Evolutionary conservation across 2,329 filamentous ascomycete species (phyloP), one percentile per base, ranked within the genome.

Genomic region (Colletotrichum sp.): DNA sequence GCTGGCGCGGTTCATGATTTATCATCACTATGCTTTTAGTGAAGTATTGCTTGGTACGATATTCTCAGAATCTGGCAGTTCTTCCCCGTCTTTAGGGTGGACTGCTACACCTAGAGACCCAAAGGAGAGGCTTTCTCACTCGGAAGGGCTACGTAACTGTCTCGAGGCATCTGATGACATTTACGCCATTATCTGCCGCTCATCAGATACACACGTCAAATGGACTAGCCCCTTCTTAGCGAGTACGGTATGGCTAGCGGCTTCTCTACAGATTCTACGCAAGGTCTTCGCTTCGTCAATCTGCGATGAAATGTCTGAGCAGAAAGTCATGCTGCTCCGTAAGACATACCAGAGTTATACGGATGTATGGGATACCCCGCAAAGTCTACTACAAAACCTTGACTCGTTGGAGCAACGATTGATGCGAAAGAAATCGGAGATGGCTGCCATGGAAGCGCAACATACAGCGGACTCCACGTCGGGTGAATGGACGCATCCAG

Each of bases 281-380:
- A 52, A 52, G 10, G 44, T 21, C 6, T 52, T 52, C 3, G 44
- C n/a, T 52, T 1, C 10, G n/a, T 52, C 44, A 21, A 52, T 10
- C n/a, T 52, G 44, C n/a, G 44, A 52, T 13, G 44, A 52, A 21
- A 5, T 21, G 44, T 52, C 44, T 52, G 44, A 5, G 44, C n/a
- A 52, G 44, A 52, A 21, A 1, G 3, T 52, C 1, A 0, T 10
- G 1, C 3, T 52, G n/a, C 44, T 52, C 3, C 44, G 44, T 1
- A 52, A 52, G n/a, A 52, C 44, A 0, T 52, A 7, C n/a, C 44
- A 52, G n/a, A 52, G 44, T 13, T 52, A 52, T 13, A 52, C 44
- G 10, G n/a, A 52, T 5, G 1, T 8, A 21, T 52, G 44, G 44
- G n/a, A 52, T 21, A 52, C 44, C 18, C 44, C 44, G n/a, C n/a